Evolutionary conservation across 495 filamentous ascomycete species (phyloP).

Genomic region (Stereocaulon alpinum): DNA sequence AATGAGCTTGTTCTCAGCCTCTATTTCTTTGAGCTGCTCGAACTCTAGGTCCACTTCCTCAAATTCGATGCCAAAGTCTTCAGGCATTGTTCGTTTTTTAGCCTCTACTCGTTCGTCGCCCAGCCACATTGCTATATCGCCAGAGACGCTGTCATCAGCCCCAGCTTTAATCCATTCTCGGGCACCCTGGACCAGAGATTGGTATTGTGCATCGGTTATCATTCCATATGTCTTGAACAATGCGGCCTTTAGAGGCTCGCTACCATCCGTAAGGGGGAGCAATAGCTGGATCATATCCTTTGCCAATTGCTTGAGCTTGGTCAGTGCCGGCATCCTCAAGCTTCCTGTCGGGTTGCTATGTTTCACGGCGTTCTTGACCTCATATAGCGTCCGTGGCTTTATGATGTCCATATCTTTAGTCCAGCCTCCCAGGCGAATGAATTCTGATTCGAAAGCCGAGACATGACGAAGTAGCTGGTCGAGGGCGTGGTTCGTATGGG

Average conservation of each 20-base stretch:
- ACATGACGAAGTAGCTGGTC: constrained; percentile 73
- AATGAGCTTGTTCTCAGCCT: constrained; percentile 44
- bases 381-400: constrained; percentile 53
- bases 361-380: constrained; percentile 36
- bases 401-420: constrained; percentile 56
- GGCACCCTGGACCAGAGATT: constrained; percentile 48
- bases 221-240: constrained; percentile 45
- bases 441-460: constrained; percentile 50
- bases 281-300: constrained; percentile 40
- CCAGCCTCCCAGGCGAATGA: constrained; percentile 71
- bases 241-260: constrained; percentile 31
- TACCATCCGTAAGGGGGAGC: constrained; percentile 30
- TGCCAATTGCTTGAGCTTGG: constrained; percentile 35
- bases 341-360: constrained; percentile 27
- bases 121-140: constrained; percentile 54
- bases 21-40: constrained; percentile 54
- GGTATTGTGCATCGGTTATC: constrained; percentile 49
- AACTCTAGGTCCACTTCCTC: constrained; percentile 58
- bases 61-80: constrained; percentile 39
- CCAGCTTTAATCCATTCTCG: constrained; percentile 38
- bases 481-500: constrained; percentile 88
- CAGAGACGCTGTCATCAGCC: constrained; percentile 26
- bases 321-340: constrained; percentile 25
- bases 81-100: constrained; percentile 29
- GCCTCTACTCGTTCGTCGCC: constrained; percentile 38